Conservation (phyloP, 352 stramenopile genomes). For the Pythium brachiatum region DNA sequence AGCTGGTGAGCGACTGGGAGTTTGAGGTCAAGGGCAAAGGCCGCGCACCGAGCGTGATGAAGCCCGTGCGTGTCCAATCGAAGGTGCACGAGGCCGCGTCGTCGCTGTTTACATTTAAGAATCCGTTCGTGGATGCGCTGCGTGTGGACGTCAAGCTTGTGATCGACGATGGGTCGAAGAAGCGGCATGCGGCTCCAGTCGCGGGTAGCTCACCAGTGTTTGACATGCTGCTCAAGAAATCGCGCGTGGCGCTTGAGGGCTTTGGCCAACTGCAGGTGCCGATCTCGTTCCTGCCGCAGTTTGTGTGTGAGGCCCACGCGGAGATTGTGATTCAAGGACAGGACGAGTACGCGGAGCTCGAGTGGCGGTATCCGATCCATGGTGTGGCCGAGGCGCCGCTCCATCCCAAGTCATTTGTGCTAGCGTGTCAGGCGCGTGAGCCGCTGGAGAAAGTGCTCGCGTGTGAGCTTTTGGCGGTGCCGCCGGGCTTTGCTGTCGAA, state of each 20-base stretch:
- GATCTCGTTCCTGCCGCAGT: constrained; percentile 86
- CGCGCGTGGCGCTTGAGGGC: constrained; percentile 69
- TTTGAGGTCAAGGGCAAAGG: constrained; percentile 82
- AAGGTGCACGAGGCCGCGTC: constrained; percentile 80
- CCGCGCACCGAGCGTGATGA: constrained; percentile 88
- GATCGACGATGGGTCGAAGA: constrained; percentile 19
- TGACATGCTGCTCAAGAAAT: constrained; percentile 74
- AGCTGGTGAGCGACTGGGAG: constrained; percentile 86
- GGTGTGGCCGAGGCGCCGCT: constrained; percentile 68
- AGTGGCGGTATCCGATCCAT: constrained; percentile 75
- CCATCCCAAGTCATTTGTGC: constrained; percentile 49
- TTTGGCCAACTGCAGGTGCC: constrained; percentile 88
- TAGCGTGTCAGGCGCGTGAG: constrained; percentile 70
- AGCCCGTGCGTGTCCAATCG: constrained; percentile 60
- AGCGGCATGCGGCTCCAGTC: neutral
- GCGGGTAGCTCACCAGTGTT: constrained; percentile 37
- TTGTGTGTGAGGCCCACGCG: constrained; percentile 61
- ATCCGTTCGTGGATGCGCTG: constrained; percentile 86
- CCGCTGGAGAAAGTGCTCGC: constrained; percentile 56
- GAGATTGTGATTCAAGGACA: constrained; percentile 66
- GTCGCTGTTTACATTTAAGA: constrained; percentile 91
- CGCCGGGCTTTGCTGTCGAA: constrained; percentile 36
- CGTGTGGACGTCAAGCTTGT: constrained; percentile 78
- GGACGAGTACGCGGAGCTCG: constrained; percentile 65
- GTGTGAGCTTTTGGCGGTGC: constrained; percentile 58